Conservation (phyloP, 2,329 filamentous ascomycete genomes). For the Penicillium corylophilum region DNA sequence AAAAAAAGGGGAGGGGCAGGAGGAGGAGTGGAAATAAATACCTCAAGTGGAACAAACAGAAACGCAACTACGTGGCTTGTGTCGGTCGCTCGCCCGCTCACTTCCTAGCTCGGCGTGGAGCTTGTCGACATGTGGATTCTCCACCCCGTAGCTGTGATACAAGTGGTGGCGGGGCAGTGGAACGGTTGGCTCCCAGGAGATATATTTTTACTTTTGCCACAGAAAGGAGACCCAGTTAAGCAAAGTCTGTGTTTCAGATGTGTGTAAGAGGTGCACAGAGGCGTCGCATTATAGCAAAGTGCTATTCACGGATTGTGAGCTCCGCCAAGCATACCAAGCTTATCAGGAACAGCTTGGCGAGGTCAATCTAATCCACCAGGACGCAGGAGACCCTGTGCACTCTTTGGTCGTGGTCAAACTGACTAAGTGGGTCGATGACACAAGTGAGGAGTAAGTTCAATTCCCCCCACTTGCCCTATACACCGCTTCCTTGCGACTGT, state of each 20-base stretch:
- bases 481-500: background rate
- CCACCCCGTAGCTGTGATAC: background rate
- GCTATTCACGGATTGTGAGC: background rate
- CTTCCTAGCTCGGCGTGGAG: conserved; percentile 3
- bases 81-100: background rate
- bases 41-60: background rate
- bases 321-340: background rate
- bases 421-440: background rate
- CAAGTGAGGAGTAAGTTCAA: background rate
- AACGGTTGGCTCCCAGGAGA: background rate
- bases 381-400: background rate
- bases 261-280: background rate
- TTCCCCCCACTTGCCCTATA: background rate
- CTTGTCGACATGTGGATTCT: background rate
- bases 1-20: background rate
- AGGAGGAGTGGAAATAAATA: background rate
- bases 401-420: background rate
- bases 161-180: background rate
- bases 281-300: background rate
- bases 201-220: background rate
- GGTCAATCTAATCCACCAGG: background rate
- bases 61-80: conserved; percentile 2
- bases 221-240: background rate
- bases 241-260: background rate
- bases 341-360: background rate